A percentile compares a stretch with the other conserved stretches of the same genome.
Evolutionary conservation across 352 stramenopile species (phyloP).

Genomic region (Globisporangium perplexum): DNA sequence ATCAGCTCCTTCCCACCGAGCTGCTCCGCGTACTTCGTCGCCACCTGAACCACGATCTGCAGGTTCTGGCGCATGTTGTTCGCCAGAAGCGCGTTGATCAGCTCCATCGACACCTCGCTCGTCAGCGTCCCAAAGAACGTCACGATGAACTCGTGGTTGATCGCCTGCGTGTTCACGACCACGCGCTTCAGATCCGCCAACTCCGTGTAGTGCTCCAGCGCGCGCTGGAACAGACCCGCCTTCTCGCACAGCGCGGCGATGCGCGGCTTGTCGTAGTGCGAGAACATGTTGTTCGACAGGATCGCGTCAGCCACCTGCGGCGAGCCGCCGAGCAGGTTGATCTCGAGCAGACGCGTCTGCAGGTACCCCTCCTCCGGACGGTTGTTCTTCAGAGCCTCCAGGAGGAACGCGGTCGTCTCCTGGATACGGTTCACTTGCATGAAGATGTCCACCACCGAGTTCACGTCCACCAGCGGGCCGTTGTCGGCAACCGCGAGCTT

Average conservation of each 20-base stretch:
- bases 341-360: constrained; percentile 99
- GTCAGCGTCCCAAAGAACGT: constrained; percentile 98
- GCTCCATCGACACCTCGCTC: constrained; percentile 95
- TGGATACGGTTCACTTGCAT: constrained; percentile 98
- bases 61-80: constrained; percentile 97
- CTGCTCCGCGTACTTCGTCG: constrained; percentile 93
- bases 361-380: constrained; percentile 98
- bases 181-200: constrained; percentile 96
- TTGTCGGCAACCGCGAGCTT: constrained; percentile 95
- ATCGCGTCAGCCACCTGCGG: constrained; percentile 99
- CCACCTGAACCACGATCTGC: constrained; percentile 98
- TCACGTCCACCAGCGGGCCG: constrained; percentile 96
- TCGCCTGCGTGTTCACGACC: constrained; percentile 89
- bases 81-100: constrained; percentile 98
- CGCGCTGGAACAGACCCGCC: constrained; percentile 97
- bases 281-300: constrained; percentile 99
- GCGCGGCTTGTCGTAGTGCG: constrained; percentile 97
- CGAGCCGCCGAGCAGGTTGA: constrained; percentile 99
- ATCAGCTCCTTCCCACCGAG: constrained; percentile 95
- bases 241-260: constrained; percentile 99
- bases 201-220: constrained; percentile 99
- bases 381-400: constrained; percentile 99
- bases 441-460: constrained; percentile 99
- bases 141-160: constrained; percentile 98
- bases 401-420: constrained; percentile 99